These are phyloP conservation scores for Paraphoma sp. DNA, from an alignment of 2,329 filamentous ascomycete genomes.

Conservation along the genomic window DNA sequence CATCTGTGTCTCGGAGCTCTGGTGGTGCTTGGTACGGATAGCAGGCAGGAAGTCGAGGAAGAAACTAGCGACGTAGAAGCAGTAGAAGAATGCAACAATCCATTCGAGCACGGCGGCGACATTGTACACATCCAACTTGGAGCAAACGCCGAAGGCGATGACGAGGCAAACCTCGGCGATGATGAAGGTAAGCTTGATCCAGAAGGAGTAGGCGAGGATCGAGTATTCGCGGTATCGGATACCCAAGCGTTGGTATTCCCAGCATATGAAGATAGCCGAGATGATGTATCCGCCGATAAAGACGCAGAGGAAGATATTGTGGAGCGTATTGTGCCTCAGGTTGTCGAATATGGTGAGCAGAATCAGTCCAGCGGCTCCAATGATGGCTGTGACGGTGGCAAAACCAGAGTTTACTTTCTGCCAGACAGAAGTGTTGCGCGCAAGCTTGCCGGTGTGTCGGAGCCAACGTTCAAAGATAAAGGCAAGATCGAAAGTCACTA, in stretches of 20 bases:
- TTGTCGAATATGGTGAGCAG: slow-evolving; percentile 88
- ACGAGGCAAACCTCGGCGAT: slow-evolving; percentile 77
- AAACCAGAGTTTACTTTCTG: slow-evolving; percentile 70
- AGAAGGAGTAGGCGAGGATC: slow-evolving; percentile 80
- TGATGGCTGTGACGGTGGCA: slow-evolving; percentile 71
- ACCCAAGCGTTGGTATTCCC: slow-evolving; percentile 86
- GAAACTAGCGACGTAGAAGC: slow-evolving; percentile 87
- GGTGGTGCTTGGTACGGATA: slow-evolving; percentile 63
- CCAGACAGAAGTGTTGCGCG: slow-evolving; percentile 70
- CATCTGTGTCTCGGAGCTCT: slow-evolving; percentile 45
- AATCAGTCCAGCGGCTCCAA: slow-evolving; percentile 81
- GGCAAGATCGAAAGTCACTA: slow-evolving; percentile 79
- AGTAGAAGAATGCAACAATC: slow-evolving; percentile 82
- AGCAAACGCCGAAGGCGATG: slow-evolving; percentile 72
- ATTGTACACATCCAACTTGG: slow-evolving; percentile 61
- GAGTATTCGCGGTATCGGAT: slow-evolving; percentile 78
- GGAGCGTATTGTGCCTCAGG: slow-evolving; percentile 67
- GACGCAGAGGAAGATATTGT: slow-evolving; percentile 77
- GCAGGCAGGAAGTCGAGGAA: slow-evolving; percentile 86
- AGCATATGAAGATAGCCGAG: slow-evolving; percentile 86
- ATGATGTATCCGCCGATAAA: slow-evolving; percentile 89
- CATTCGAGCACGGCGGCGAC: slow-evolving; percentile 80
- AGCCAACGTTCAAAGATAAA: slow-evolving; percentile 86
- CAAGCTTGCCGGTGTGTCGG: slow-evolving; percentile 79
- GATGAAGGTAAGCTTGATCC: slow-evolving; percentile 86